Evolutionary conservation across 2,329 filamentous ascomycete genomes (phyloP).

Genomic region (Exophiala bonariae): DNA sequence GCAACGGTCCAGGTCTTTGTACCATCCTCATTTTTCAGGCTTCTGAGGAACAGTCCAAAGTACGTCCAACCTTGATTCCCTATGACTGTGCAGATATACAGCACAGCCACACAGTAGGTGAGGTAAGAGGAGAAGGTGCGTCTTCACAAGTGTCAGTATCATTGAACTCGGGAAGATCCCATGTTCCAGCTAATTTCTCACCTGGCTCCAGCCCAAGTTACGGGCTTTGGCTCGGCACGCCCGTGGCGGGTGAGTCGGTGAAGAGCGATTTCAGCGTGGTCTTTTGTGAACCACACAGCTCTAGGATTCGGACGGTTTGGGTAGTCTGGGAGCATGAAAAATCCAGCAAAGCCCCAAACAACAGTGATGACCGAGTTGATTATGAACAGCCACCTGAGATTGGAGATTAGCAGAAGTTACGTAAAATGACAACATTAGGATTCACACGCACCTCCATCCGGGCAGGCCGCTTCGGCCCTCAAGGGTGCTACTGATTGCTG

Average conservation of each 20-base stretch:
- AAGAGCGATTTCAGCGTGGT: constrained; percentile 45
- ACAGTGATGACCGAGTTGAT: constrained; percentile 41
- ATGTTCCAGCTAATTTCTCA: too few relatives aligned
- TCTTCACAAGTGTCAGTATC: too few relatives aligned
- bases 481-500: constrained; percentile 33
- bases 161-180: too few relatives aligned
- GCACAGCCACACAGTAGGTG: constrained; percentile 46
- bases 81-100: constrained; percentile 49
- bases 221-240: constrained; percentile 47
- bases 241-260: constrained; percentile 45
- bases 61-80: constrained; percentile 47
- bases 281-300: constrained; percentile 43
- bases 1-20: constrained; percentile 43
- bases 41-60: constrained; percentile 44
- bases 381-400: constrained; percentile 35
- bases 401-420: too few relatives aligned
- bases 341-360: constrained; percentile 33
- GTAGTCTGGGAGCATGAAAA: constrained; percentile 40
- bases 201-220: constrained; percentile 45
- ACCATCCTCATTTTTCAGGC: constrained; percentile 36
- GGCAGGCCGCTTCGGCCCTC: constrained; percentile 23
- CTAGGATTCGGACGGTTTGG: constrained; percentile 31
- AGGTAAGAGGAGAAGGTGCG: constrained; percentile 47
- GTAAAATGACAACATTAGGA: too few relatives aligned
- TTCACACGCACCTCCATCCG: constrained; percentile 28